A percentile compares a stretch with the other conserved stretches of the same genome.
phyloP scores from a whole-genome alignment of 106 monocot genomes.

The Xerophyta viscosa region DNA sequence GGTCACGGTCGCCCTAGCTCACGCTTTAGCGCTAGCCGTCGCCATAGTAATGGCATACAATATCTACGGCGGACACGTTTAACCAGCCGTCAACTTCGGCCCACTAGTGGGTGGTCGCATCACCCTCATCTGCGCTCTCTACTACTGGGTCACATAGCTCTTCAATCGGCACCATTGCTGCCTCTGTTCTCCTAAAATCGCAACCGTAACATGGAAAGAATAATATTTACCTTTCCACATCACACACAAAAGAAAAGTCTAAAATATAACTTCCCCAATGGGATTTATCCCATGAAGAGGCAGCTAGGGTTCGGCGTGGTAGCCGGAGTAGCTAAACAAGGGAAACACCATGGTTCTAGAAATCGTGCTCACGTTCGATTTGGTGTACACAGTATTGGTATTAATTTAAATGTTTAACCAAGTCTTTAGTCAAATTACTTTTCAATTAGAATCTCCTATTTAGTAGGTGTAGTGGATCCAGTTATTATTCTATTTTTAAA shows the following conservation, averaged over 20 bases:
- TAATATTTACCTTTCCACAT: neutral
- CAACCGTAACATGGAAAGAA: conserved; percentile 44
- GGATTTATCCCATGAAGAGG: conserved; percentile 38
- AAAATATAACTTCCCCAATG: no score
- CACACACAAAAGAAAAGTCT: no score
- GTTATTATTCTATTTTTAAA: no score
- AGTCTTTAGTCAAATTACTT: no score
- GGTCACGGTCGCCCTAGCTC: conserved; percentile 30
- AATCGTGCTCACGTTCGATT: conserved; percentile 71
- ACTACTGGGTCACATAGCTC: conserved; percentile 56
- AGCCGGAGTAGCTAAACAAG: conserved; percentile 32
- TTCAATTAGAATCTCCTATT: no score
- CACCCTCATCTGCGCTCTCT: conserved; percentile 28
- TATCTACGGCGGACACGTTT: conserved; percentile 59
- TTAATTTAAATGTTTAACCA: no score
- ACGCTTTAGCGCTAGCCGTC: conserved; percentile 40
- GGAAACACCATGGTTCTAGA: conserved; percentile 59
- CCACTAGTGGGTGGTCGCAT: conserved; percentile 46
- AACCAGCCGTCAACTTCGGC: conserved; percentile 58
- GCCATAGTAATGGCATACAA: conserved; percentile 39
- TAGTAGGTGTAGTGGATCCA: no score
- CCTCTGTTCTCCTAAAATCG: conserved; percentile 36
- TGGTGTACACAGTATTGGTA: conserved; percentile 69
- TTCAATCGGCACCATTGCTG: conserved; percentile 46
- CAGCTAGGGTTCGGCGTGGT: conserved; percentile 43